Conservation (phyloP, 2,329 filamentous ascomycete genomes). For the Xylaria sp. region DNA sequence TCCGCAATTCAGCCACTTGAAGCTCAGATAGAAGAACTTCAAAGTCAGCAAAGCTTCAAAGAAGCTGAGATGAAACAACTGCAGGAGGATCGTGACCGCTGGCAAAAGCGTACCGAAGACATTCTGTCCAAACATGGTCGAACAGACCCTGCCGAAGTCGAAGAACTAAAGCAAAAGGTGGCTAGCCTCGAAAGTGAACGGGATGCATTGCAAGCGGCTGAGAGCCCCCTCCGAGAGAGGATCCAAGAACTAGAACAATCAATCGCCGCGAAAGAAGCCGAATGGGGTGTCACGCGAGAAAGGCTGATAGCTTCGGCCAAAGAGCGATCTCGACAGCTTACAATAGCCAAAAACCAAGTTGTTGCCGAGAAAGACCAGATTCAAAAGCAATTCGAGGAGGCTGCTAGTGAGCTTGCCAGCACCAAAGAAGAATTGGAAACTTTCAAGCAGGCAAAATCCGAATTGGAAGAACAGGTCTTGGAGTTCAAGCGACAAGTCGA, state of each 20-base stretch:
- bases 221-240: constrained; percentile 64
- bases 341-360: constrained; percentile 55
- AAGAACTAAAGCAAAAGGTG: constrained; percentile 85
- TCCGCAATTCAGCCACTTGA: constrained; percentile 84
- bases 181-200: constrained; percentile 73
- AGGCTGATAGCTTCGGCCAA: constrained; percentile 72
- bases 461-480: constrained; percentile 56
- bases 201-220: constrained; percentile 63
- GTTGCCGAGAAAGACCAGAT: constrained; percentile 64
- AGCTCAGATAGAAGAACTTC: constrained; percentile 81
- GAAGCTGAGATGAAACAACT: constrained; percentile 90
- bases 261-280: constrained; percentile 65
- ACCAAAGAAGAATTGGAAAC: constrained; percentile 65
- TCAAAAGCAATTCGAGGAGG: constrained; percentile 61
- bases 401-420: constrained; percentile 53
- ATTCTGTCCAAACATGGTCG: constrained; percentile 97
- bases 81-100: constrained; percentile 90
- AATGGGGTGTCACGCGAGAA: constrained; percentile 63
- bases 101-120: constrained; percentile 95
- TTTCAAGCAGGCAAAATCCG: constrained; percentile 54
- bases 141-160: constrained; percentile 91
- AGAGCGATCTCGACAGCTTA: constrained; percentile 66
- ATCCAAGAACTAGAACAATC: constrained; percentile 62
- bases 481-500: constrained; percentile 55
- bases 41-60: constrained; percentile 81